Evolutionary conservation across 2,329 filamentous ascomycete genomes (phyloP).

Genomic region (Stagonosporopsis tanaceti): DNA sequence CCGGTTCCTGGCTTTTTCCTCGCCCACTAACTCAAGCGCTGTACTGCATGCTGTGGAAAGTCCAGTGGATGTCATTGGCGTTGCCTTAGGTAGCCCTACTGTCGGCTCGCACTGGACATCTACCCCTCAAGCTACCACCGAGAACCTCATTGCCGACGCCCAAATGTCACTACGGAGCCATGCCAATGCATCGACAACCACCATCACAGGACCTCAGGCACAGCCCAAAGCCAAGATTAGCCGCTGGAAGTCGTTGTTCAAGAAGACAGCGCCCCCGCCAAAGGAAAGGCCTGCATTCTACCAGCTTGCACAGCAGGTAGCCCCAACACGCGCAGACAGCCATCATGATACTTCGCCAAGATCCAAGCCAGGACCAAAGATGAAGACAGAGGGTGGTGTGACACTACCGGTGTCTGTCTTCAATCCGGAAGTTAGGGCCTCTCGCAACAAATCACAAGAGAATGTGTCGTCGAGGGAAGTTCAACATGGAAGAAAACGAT

Average conservation of each 20-base stretch:
- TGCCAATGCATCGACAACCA: constrained; percentile 17
- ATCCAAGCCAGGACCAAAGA: constrained; percentile 8
- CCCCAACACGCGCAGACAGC: constrained; percentile 39
- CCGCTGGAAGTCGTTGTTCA: constrained; percentile 52
- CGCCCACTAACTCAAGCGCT: constrained; percentile 40
- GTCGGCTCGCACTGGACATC: constrained; percentile 41
- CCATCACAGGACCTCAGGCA: constrained; percentile 22
- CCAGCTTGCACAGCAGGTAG: constrained; percentile 40
- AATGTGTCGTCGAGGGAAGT: constrained; percentile 27
- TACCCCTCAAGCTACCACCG: constrained; percentile 29
- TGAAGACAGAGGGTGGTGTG: constrained; percentile 27
- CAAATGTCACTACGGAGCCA: constrained; percentile 20
- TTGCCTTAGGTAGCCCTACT: constrained; percentile 51
- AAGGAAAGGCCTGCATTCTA: constrained; percentile 45
- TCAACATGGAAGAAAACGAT: constrained; percentile 27
- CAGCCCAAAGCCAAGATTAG: constrained; percentile 47
- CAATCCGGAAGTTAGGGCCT: constrained; percentile 41
- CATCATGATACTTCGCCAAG: constrained; percentile 38
- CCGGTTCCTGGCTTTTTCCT: constrained; percentile 37
- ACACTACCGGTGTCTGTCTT: constrained; percentile 39
- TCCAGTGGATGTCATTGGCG: constrained; percentile 47
- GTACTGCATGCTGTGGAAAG: constrained; percentile 43
- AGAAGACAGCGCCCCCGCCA: constrained; percentile 36
- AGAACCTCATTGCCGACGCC: constrained; percentile 17
- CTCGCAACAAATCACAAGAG: constrained; percentile 36